A percentile compares a stretch with the other conserved stretches of the same genome.
Evolutionary conservation across 2,329 filamentous ascomycete species (phyloP).

Genomic region (Phaeosphaeriaceae sp.): DNA sequence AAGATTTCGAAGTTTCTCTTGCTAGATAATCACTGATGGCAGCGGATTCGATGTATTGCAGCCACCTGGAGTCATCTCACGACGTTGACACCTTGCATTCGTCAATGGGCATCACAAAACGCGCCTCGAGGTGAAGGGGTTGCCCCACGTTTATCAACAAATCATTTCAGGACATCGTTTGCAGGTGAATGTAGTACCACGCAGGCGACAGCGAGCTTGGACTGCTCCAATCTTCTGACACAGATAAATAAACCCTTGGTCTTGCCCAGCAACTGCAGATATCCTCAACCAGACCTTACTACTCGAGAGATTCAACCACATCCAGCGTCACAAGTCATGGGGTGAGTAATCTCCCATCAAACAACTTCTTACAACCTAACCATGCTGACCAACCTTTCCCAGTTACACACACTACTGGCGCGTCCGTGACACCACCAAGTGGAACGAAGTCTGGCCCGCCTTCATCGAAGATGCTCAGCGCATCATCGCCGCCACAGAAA

Average conservation of each 20-base stretch:
- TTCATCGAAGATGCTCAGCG: background rate
- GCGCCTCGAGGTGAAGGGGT: too few species aligned
- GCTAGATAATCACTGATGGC: too few species aligned
- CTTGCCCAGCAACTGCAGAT: too few species aligned
- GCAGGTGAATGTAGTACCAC: too few species aligned
- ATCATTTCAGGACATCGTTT: too few species aligned
- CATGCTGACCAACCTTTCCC: background rate
- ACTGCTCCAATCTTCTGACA: background rate
- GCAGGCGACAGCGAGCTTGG: background rate
- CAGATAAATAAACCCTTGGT: background rate
- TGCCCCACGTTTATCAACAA: too few species aligned
- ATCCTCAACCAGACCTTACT: too few species aligned
- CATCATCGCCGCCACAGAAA: background rate
- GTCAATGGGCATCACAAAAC: too few species aligned
- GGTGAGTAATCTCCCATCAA: background rate
- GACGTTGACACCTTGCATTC: too few species aligned
- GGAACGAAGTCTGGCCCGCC: background rate
- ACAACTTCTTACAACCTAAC: background rate
- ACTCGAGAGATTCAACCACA: background rate
- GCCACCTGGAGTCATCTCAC: too few species aligned
- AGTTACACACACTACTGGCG: background rate
- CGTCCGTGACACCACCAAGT: background rate
- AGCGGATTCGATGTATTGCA: too few species aligned
- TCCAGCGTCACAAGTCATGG: background rate
- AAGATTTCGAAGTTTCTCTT: too few species aligned